phyloP scores from a whole-genome alignment of 176 grass and related monocot genomes.

The Bolboschoenus planiculmis region DNA sequence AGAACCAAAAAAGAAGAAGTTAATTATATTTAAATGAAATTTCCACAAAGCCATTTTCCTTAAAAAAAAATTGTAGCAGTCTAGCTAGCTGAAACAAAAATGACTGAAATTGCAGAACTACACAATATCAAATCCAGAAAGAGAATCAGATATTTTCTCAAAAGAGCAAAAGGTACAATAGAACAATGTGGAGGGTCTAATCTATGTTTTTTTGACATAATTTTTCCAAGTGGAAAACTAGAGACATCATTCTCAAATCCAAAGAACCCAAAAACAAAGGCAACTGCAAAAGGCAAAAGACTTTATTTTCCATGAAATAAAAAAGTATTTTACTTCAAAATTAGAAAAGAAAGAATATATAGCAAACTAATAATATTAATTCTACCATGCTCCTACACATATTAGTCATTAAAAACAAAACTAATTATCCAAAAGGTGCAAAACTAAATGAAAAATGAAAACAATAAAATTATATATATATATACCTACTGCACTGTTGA shows the following conservation, averaged over 20 bases:
- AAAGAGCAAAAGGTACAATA: neutral
- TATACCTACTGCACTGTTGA: constrained; percentile 95
- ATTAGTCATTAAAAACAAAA: neutral
- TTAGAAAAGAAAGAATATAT: neutral
- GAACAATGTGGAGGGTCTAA: neutral
- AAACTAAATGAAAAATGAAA: neutral
- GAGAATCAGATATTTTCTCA: constrained; percentile 8
- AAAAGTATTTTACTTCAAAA: neutral
- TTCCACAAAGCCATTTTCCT: neutral
- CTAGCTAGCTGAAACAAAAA: no score
- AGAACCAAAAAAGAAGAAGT: neutral
- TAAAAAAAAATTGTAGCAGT: neutral
- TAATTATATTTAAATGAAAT: neutral
- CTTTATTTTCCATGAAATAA: neutral
- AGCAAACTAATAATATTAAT: neutral
- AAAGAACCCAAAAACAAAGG: neutral
- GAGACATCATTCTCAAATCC: neutral
- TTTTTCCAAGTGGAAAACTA: neutral
- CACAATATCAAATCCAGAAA: constrained; percentile 14
- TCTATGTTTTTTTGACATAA: neutral
- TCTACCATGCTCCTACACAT: neutral
- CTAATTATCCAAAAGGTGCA: neutral
- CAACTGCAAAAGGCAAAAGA: neutral
- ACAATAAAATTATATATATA: neutral
- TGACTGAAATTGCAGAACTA: neutral